A percentile compares a stretch with the other conserved stretches of the same genome.
Evolutionary conservation across 345 rosid species (phyloP).

Genomic region (Conringia planisiliqua): DNA sequence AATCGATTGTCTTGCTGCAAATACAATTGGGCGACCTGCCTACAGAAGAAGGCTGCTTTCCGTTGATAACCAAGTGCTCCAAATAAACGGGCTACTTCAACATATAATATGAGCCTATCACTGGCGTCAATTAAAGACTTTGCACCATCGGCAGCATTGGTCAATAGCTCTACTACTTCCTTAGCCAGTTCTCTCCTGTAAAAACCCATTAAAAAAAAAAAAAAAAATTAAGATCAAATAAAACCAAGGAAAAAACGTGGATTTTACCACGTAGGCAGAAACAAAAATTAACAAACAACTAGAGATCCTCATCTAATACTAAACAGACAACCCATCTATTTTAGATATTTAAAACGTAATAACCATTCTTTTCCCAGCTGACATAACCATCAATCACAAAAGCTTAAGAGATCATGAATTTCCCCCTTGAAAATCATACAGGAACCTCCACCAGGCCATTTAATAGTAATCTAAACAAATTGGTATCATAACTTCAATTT

Average conservation of each 20-base stretch:
- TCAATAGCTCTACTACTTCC: conserved; percentile 88
- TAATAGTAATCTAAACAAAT: background rate
- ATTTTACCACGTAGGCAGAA: conserved; percentile 7
- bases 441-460: background rate
- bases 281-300: background rate
- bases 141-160: conserved; percentile 95
- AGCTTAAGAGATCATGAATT: background rate
- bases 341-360: background rate
- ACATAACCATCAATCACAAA: background rate
- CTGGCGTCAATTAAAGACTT: conserved; percentile 92
- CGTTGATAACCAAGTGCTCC: conserved; percentile 90
- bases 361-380: conserved; percentile 3
- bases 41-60: conserved; percentile 96
- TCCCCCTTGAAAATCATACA: background rate
- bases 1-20: conserved; percentile 88
- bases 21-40: conserved; percentile 97
- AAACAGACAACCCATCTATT: background rate
- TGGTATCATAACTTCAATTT: background rate
- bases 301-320: background rate
- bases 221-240: conserved; percentile 2
- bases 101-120: conserved; percentile 81
- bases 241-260: background rate
- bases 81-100: conserved; percentile 91
- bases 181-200: conserved; percentile 79
- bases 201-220: background rate